phyloP scores from a whole-genome alignment of 768 basidiomycete genomes.

The Mycena leptocephala region DNA sequence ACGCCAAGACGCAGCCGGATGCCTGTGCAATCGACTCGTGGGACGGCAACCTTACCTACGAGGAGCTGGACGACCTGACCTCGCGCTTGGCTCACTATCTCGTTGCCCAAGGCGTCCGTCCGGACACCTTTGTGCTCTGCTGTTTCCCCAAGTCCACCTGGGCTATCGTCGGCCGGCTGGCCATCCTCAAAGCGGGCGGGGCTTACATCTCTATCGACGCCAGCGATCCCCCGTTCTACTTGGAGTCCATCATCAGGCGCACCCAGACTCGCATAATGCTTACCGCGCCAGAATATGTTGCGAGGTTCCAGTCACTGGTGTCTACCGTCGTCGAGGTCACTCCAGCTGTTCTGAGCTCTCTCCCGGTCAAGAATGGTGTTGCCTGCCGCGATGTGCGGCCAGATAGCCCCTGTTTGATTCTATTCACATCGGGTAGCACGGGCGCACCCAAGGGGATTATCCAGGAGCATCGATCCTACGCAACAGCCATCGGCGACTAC shows the following conservation, averaged over 20 bases:
- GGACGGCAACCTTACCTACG: slow-evolving; percentile 8
- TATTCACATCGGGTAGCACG: slow-evolving; percentile 12
- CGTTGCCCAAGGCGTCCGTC: neutral
- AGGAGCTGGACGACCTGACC: slow-evolving; percentile 4
- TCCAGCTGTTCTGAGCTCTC: neutral
- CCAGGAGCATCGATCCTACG: neutral
- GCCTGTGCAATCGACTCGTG: slow-evolving; percentile 5
- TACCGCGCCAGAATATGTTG: neutral
- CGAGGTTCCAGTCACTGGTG: neutral
- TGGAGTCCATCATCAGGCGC: neutral
- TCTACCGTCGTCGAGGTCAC: neutral
- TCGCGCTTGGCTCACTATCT: slow-evolving; percentile 3
- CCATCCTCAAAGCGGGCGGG: slow-evolving; percentile 4
- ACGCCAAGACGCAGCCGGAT: neutral
- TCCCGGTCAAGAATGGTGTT: neutral
- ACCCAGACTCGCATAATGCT: slow-evolving; percentile 9
- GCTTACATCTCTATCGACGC: slow-evolving; percentile 12
- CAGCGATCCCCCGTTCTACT: neutral
- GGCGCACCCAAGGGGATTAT: slow-evolving; percentile 5
- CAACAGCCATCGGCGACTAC: neutral
- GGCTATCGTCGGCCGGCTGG: slow-evolving; percentile 1
- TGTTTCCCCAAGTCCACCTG: neutral
- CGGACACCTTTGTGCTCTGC: neutral
- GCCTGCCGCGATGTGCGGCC: slow-evolving; percentile 1
- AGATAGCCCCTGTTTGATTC: neutral